A percentile compares a stretch with the other conserved stretches of the same genome.
These are phyloP conservation scores for Oryza meyeriana DNA, from an alignment of 176 grass and related monocot species.

Conservation along the genomic window DNA sequence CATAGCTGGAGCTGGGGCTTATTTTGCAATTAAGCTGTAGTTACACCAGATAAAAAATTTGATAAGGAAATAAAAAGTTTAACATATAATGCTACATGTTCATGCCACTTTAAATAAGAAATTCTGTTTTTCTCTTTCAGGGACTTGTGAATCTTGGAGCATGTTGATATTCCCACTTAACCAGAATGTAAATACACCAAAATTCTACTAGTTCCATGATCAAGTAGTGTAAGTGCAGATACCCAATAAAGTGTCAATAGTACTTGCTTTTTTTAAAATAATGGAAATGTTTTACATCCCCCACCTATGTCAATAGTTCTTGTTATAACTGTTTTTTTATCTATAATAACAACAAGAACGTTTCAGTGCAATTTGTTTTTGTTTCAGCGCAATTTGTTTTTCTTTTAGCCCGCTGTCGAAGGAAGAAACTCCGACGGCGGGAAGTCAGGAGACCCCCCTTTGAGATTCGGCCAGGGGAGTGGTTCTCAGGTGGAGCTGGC, in stretches of 20 bases:
- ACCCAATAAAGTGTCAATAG: not conserved
- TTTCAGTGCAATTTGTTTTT: too few species aligned
- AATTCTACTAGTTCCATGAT: not conserved
- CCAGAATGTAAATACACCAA: not conserved
- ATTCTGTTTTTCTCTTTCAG: not conserved
- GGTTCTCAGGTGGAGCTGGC: too few species aligned
- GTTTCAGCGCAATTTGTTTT: too few species aligned
- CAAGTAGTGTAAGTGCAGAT: not conserved
- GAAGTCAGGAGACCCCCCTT: too few species aligned
- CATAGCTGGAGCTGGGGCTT: slow-evolving; percentile 35
- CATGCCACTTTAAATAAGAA: not conserved
- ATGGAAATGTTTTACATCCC: too few species aligned
- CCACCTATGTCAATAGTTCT: too few species aligned
- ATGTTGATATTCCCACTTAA: not conserved
- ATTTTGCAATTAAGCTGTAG: slow-evolving; percentile 32
- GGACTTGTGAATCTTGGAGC: not conserved
- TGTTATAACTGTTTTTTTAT: not conserved
- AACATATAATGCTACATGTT: not conserved
- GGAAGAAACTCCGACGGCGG: too few species aligned
- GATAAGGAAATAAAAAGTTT: too few species aligned
- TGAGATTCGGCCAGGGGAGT: too few species aligned
- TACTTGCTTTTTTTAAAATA: too few species aligned
- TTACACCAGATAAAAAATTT: not conserved
- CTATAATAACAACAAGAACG: too few species aligned
- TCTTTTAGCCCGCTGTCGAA: too few species aligned